Evolutionary conservation across 306 rosid genomes (phyloP), one percentile per base, ranked within the genome.

Genomic region (Begonia loranthoides): DNA sequence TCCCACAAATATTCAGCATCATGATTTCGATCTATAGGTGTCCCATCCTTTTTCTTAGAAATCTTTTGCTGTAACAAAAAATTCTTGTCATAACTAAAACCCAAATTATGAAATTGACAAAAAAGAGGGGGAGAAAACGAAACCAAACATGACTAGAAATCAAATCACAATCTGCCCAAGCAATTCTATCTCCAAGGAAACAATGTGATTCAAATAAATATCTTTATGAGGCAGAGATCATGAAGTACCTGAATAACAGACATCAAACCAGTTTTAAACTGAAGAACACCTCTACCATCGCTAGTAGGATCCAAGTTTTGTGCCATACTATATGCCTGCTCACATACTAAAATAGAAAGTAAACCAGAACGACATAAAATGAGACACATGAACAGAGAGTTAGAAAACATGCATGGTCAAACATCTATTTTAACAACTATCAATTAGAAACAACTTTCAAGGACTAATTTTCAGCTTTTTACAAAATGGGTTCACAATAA

Each of bases 271-370:
- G 95, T 86, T 80, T 85, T 90, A 69, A 90, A 86, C 74, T 85
- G 95, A 59, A 82, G 87, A 74, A 85, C 88, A 54, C 99, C 99
- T 66, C 95, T 76, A 24, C 95, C 95, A 52, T 71, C 77, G 64
- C 95, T 86, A 67, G 49, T 78, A 21, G 95, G 95, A 55, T 90
- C 95, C 38, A 90, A 80, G 75, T 80, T 76, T 66, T 90, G 99
- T 14, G 95, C 87, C 99, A 90, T 85, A 43, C 50, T 66, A 63
- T 85, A 90, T 5, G 99, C 99, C 72, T 90, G 95, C 92, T 90
- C 99, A 47, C 95, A 86, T 86, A 90, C 99, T 90, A 61, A 62
- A 67, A 66, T 59, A 41, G 58, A 62, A 70, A 76, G 63, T 49
- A 45, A n/a, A 61, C 36, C 36, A 28, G 36, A 28, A 28, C 4